A percentile compares a stretch with the other conserved stretches of the same genome.
These are phyloP conservation scores for Rubroshorea leprosula DNA, from an alignment of 345 rosid genomes.

Conservation along the genomic window DNA sequence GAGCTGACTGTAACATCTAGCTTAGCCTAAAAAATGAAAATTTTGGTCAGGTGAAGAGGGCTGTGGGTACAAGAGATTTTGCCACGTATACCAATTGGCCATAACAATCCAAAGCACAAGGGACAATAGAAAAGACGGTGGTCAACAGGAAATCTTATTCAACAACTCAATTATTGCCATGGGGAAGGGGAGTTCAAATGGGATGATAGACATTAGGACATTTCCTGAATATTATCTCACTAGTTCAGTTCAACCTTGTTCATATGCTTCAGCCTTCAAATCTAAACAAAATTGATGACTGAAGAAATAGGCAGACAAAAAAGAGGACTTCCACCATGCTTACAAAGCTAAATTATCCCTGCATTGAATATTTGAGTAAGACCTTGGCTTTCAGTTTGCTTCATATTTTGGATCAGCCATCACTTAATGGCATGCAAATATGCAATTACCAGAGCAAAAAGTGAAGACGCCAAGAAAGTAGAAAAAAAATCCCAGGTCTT, in stretches of 20 bases:
- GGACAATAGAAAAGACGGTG: not conserved
- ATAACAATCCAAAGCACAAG: not conserved
- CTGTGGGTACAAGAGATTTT: too few species aligned
- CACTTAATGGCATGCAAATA: constrained; percentile 43
- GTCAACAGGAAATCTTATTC: not conserved
- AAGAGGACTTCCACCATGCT: too few species aligned
- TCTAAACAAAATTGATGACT: too few species aligned
- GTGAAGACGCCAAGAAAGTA: constrained; percentile 67
- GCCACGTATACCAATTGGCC: too few species aligned
- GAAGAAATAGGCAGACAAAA: too few species aligned
- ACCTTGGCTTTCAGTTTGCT: constrained; percentile 26
- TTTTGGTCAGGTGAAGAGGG: too few species aligned
- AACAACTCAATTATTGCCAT: not conserved
- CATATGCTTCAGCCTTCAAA: too few species aligned
- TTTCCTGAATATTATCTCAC: too few species aligned
- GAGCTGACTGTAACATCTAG: too few species aligned
- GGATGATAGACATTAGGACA: too few species aligned
- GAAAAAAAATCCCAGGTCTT: constrained; percentile 57
- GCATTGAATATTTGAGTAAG: not conserved
- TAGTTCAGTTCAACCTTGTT: too few species aligned
- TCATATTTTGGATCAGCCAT: not conserved
- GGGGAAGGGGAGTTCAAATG: not conserved
- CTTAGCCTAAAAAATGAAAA: too few species aligned
- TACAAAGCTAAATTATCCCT: not conserved
- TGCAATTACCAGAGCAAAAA: constrained; percentile 62